phyloP scores from a whole-genome alignment of 2,329 filamentous ascomycete genomes.

The Penicillium sp. region DNA sequence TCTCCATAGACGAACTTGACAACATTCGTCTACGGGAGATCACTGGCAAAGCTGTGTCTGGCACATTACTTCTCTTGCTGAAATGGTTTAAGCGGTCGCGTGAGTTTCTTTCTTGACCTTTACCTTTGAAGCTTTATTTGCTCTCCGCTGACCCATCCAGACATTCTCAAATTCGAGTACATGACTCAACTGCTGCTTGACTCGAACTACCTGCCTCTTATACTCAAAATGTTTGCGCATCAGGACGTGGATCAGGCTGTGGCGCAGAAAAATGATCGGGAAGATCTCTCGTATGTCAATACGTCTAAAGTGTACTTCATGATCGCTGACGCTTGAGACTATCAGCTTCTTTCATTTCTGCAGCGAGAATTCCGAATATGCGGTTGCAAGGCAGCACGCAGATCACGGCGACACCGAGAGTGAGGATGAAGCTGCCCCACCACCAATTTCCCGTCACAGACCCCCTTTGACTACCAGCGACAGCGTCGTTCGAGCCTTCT shows the following conservation, averaged over 20 bases:
- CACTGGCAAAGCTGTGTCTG: conserved; percentile 84
- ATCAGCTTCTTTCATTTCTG: conserved; percentile 86
- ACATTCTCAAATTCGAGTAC: conserved; percentile 93
- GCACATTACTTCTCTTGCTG: conserved; percentile 74
- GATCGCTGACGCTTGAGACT: neutral
- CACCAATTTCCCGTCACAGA: conserved; percentile 65
- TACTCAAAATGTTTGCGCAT: conserved; percentile 87
- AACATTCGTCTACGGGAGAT: conserved; percentile 78
- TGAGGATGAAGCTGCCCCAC: conserved; percentile 73
- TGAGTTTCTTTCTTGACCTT: conserved; percentile 45
- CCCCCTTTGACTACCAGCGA: conserved; percentile 26
- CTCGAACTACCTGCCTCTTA: conserved; percentile 87
- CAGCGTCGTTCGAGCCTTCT: conserved; percentile 21
- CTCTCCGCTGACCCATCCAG: conserved; percentile 41
- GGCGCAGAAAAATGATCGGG: conserved; percentile 74
- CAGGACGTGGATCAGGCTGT: conserved; percentile 89
- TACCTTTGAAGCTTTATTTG: neutral
- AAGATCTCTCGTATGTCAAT: conserved; percentile 64
- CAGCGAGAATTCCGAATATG: conserved; percentile 62
- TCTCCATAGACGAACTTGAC: conserved; percentile 68
- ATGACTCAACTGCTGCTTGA: conserved; percentile 88
- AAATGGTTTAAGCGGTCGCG: conserved; percentile 97
- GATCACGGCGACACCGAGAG: conserved; percentile 34
- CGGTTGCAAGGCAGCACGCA: conserved; percentile 31
- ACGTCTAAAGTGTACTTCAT: neutral